Percentiles rank a stretch among this genome's conserved stretches.
phyloP scores from a whole-genome alignment of 352 stramenopile species.

The Globisporangium canariense region DNA sequence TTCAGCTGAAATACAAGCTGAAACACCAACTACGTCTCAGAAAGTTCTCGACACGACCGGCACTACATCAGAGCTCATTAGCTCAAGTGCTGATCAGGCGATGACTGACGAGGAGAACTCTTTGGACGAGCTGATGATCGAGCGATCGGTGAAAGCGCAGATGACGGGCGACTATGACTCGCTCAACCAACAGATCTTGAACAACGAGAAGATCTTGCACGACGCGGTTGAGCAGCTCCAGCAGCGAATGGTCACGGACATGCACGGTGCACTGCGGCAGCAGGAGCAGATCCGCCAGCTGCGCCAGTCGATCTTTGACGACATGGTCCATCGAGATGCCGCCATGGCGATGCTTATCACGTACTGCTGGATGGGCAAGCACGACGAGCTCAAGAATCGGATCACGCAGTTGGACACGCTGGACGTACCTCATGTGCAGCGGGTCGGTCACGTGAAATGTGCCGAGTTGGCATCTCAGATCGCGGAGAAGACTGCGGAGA shows the following conservation, averaged over 20 bases:
- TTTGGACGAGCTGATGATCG: background rate
- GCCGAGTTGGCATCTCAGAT: background rate
- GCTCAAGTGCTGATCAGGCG: background rate
- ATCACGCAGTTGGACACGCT: background rate
- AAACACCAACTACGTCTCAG: too few relatives aligned
- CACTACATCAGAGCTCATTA: background rate
- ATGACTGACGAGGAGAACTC: too few relatives aligned
- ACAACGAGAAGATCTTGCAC: slow-evolving; percentile 34
- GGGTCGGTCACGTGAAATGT: background rate
- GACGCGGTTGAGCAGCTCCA: slow-evolving; percentile 20
- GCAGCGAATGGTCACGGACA: slow-evolving; percentile 19
- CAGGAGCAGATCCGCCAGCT: slow-evolving; percentile 33
- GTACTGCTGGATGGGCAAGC: slow-evolving; percentile 22
- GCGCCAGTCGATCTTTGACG: slow-evolving; percentile 27
- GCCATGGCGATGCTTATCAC: slow-evolving; percentile 33
- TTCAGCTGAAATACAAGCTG: too few relatives aligned
- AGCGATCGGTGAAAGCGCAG: background rate
- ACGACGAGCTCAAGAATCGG: background rate
- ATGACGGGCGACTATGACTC: slow-evolving; percentile 25
- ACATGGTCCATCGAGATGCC: slow-evolving; percentile 31
- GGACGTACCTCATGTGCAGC: background rate
- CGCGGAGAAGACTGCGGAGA: background rate
- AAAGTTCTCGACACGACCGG: too few relatives aligned
- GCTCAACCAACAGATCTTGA: slow-evolving; percentile 31
- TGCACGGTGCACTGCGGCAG: slow-evolving; percentile 18